These are phyloP conservation scores for Austroboletus niveus DNA, from an alignment of 1,284 basidiomycete species.

Conservation along the genomic window DNA sequence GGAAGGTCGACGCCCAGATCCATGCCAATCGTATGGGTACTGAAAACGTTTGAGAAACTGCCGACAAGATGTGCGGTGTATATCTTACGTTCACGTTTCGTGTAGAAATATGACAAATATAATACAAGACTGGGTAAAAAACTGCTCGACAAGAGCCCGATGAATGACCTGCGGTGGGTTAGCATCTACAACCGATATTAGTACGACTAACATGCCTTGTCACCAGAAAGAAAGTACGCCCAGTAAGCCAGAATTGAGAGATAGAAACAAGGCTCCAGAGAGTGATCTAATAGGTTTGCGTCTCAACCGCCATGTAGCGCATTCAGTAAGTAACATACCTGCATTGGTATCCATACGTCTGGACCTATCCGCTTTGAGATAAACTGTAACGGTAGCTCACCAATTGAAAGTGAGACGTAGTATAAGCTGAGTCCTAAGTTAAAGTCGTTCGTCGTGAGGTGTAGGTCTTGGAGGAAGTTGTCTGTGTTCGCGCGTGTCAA, in stretches of 20 bases:
- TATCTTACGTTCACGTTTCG: conserved; percentile 49
- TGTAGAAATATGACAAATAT: conserved; percentile 71
- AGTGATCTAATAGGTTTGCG: conserved; percentile 38
- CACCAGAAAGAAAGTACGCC: conserved; percentile 52
- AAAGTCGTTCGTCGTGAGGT: conserved; percentile 54
- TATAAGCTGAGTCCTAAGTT: conserved; percentile 66
- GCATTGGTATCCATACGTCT: conserved; percentile 70
- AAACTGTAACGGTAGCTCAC: conserved; percentile 70
- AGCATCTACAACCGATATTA: conserved; percentile 29
- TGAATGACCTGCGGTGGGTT: conserved; percentile 58
- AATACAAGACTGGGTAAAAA: conserved; percentile 66
- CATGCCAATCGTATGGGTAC: conserved; percentile 66
- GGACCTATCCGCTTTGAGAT: conserved; percentile 69
- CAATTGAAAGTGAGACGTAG: conserved; percentile 55
- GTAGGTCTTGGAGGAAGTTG: conserved; percentile 53
- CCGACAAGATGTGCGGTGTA: neutral
- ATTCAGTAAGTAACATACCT: conserved; percentile 36
- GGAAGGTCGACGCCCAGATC: conserved; percentile 65
- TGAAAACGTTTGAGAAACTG: conserved; percentile 14
- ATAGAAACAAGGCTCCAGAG: conserved; percentile 57
- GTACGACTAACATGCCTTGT: conserved; percentile 31
- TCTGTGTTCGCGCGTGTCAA: conserved; percentile 58
- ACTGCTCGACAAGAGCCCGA: conserved; percentile 46
- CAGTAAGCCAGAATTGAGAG: conserved; percentile 62
- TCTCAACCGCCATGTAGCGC: conserved; percentile 2